Evolutionary conservation across 352 stramenopile species (phyloP), one percentile per base, ranked within the genome.

Genomic region (Phytophthora tentaculata): DNA sequence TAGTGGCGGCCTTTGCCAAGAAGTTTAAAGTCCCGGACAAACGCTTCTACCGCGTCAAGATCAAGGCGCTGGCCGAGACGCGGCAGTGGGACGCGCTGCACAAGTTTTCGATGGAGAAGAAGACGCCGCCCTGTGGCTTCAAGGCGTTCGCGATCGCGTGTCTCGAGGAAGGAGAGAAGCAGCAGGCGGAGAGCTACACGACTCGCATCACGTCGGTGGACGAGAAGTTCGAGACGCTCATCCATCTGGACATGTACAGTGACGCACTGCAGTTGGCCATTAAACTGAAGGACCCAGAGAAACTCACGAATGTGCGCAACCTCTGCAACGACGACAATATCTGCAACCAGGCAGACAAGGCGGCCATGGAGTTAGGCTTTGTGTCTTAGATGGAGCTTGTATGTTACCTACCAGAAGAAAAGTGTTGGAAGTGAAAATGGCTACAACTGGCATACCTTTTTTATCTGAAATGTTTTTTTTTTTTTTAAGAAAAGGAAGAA

Each of bases 21-120:
- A 95, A 92, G 64, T 96, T 97, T 68, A 96, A 96, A 39, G 86
- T 98, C 7, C 86, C 91, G 1, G 91, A 97, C 59, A 97, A 98
- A 75, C 86, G 88, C 8, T 91, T 96, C 49, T 98, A 95, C 68
- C 86, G 91, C 61, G 86, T 97, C 41, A 97, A 97, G 72, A 97
- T 97, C 61, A 89, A 92, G 55, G 90, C 89, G 32, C 73, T 97
- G 5, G 87, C 87, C 5, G 83, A 95, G 59, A 95, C 82, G 14
- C 76, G 81, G 14, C 88, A 98, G 48, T 98, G 91, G 89, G 88
- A 94, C 64, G 79, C 83, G 24, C 77, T 98, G 49, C 87, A 93
- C 55, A 95, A 95, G 65, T 93, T 95, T 44, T 95, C 87, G 26
- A 79, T 84, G 62, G 87, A 95, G 67, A 93, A 93, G 79, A 95